A percentile compares a stretch with the other conserved stretches of the same genome.
phyloP scores from a whole-genome alignment of 805 yeast species.

The Zygoascus flipseniorum region DNA sequence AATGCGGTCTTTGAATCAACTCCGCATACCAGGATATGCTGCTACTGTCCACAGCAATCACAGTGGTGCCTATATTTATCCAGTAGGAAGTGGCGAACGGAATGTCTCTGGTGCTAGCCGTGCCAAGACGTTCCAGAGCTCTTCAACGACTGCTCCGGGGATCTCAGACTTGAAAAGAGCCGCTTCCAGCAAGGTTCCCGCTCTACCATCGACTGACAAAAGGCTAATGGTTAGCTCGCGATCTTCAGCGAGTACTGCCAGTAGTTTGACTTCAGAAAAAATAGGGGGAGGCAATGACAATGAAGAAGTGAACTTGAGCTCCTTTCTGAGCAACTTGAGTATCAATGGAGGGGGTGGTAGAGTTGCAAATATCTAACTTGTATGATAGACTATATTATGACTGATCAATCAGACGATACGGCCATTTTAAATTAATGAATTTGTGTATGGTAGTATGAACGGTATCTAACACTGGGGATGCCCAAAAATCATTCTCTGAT shows the following conservation, averaged over 20 bases:
- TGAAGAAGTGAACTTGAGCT: conserved; percentile 7
- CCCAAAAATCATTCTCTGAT: no score
- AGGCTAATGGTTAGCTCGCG: background rate
- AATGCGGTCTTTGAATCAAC: conserved; percentile 14
- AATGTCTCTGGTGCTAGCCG: background rate
- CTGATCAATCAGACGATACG: no score
- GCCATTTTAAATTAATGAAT: no score
- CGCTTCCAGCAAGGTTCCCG: background rate
- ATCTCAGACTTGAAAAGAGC: conserved; percentile 16
- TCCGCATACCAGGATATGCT: conserved; percentile 4
- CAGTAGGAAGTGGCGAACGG: background rate
- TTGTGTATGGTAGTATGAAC: no score
- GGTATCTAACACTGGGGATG: no score
- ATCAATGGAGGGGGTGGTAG: background rate
- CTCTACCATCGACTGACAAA: background rate
- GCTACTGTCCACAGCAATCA: conserved; percentile 3
- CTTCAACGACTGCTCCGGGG: conserved; percentile 10
- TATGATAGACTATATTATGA: no score
- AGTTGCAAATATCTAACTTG: background rate
- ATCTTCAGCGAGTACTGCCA: background rate
- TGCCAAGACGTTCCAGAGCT: conserved; percentile 1
- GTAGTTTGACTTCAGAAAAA: background rate
- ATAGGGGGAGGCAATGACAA: conserved; percentile 1
- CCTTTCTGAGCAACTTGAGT: conserved; percentile 6
- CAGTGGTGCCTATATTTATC: background rate